phyloP scores from a whole-genome alignment of 805 yeast genomes.

The Starmerella sp. region DNA sequence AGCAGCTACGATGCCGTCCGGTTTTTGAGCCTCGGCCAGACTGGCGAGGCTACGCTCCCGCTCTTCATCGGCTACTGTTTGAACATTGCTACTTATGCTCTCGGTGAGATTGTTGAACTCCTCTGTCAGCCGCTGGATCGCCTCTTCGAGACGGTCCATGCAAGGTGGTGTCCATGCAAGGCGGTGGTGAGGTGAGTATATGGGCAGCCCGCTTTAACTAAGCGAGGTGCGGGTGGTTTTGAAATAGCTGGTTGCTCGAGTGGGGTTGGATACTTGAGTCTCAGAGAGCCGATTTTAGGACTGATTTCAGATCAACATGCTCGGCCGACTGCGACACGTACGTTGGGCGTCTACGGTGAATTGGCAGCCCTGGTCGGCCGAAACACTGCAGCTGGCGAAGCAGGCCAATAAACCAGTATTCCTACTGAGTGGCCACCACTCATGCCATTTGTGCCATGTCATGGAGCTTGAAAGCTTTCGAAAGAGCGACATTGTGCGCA shows the following conservation, averaged over 20 bases:
- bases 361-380: constrained; percentile 31
- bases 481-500: constrained; percentile 23
- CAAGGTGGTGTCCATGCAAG: neutral
- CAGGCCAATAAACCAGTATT: constrained; percentile 29
- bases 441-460: constrained; percentile 33
- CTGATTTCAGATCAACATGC: neutral
- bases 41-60: constrained; percentile 9
- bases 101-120: constrained; percentile 11
- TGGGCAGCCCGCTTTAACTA: neutral
- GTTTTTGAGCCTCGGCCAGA: constrained; percentile 8
- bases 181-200: too few species aligned
- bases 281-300: neutral
- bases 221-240: neutral
- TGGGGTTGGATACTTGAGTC: too few species aligned
- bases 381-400: constrained; percentile 27
- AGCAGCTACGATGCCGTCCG: constrained; percentile 8
- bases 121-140: constrained; percentile 8
- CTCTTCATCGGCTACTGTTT: constrained; percentile 6
- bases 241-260: neutral
- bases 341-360: neutral
- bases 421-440: constrained; percentile 31
- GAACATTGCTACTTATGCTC: constrained; percentile 5
- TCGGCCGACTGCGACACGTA: neutral
- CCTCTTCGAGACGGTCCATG: constrained; percentile 11
- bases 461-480: constrained; percentile 30